A percentile compares a stretch with the other conserved stretches of the same genome.
These are phyloP conservation scores for Neoconidiobolus thromboides DNA, from an alignment of 371 early-diverging fungal species.

Conservation along the genomic window DNA sequence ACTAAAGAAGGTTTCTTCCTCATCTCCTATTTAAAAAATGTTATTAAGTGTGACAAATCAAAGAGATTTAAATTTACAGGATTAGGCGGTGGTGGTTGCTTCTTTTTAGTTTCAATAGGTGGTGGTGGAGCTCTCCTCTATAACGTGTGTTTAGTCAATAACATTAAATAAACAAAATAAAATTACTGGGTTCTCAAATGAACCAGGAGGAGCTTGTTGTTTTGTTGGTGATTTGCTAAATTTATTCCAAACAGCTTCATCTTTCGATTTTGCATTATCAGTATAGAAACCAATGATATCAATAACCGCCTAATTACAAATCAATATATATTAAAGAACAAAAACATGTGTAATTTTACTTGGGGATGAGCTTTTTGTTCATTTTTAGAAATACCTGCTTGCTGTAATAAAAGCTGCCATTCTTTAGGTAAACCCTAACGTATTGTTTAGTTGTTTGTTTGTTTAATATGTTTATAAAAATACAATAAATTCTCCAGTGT, in stretches of 20 bases:
- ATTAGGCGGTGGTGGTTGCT: slow-evolving; percentile 6
- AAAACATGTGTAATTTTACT: slow-evolving; percentile 14
- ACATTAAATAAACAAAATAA: neutral
- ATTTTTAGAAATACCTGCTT: slow-evolving; percentile 85
- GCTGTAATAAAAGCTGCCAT: slow-evolving; percentile 78
- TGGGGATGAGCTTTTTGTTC: slow-evolving; percentile 90
- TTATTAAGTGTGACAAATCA: neutral
- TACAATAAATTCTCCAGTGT: slow-evolving; percentile 82
- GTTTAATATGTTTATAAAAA: slow-evolving; percentile 6
- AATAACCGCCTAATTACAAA: slow-evolving; percentile 44
- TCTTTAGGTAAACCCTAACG: slow-evolving; percentile 76
- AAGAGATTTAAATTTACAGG: neutral
- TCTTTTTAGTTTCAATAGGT: slow-evolving; percentile 7
- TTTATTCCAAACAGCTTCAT: slow-evolving; percentile 76
- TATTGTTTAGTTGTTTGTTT: neutral
- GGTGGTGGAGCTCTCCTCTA: slow-evolving; percentile 11
- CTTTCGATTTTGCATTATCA: slow-evolving; percentile 39
- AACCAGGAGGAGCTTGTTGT: slow-evolving; percentile 12
- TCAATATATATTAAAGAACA: neutral
- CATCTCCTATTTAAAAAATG: slow-evolving; percentile 6
- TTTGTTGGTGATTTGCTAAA: slow-evolving; percentile 33
- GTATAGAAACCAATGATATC: slow-evolving; percentile 89
- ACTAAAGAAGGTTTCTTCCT: slow-evolving; percentile 10
- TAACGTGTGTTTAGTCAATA: neutral
- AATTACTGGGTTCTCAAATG: slow-evolving; percentile 16